Percentiles rank a stretch among this genome's conserved stretches.
These are phyloP conservation scores for Suhomyces anneliseae DNA, from an alignment of 1,139 yeast genomes.

Conservation along the genomic window DNA sequence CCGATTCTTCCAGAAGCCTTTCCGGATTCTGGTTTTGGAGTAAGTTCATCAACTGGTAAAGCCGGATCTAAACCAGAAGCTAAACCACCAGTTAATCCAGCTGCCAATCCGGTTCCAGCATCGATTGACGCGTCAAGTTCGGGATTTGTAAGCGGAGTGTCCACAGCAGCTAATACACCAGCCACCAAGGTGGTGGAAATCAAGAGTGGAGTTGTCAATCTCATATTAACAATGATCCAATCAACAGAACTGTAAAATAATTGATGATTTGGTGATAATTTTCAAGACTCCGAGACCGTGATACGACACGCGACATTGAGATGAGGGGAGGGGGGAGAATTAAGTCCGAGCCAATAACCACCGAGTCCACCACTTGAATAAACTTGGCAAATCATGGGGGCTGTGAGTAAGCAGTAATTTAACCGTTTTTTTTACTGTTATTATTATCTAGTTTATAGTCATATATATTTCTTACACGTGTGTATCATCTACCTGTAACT, in stretches of 20 bases:
- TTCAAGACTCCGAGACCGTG: neutral
- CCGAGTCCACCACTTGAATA: no score
- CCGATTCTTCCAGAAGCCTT: constrained; percentile 20
- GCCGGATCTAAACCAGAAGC: neutral
- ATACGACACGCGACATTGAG: neutral
- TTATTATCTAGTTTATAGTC: no score
- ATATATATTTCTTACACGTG: no score
- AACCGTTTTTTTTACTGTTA: no score
- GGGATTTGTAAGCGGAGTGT: neutral
- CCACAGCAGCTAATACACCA: constrained; percentile 4
- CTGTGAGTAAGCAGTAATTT: no score
- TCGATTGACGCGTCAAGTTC: neutral
- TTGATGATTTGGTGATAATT: neutral
- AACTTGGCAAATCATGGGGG: no score
- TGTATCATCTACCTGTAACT: no score
- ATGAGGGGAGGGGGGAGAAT: no score
- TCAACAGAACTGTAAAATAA: neutral
- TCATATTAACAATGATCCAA: neutral
- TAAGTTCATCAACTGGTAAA: no score
- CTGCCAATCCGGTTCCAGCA: neutral
- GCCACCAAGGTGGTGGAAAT: constrained; percentile 4
- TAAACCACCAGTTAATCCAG: neutral
- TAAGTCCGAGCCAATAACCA: no score
- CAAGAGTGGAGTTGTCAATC: neutral
- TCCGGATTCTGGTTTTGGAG: neutral